Percentiles rank a stretch among this genome's conserved stretches.
Evolutionary conservation across 2,329 filamentous ascomycete genomes (phyloP).

Genomic region (Cadophora sp.): DNA sequence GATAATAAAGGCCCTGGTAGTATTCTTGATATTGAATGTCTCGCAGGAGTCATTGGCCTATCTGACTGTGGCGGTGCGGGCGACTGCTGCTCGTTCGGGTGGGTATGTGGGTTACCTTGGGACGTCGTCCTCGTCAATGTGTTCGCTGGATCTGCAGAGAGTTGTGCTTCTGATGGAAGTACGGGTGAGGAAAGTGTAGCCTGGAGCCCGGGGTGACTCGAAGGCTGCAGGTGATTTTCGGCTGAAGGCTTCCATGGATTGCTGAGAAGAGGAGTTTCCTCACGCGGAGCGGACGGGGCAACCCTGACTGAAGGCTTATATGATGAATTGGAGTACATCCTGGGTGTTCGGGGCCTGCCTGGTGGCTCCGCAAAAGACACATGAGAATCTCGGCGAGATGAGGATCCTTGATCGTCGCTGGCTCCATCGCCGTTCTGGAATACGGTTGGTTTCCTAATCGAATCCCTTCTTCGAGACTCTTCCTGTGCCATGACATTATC

Average conservation of each 20-base stretch:
- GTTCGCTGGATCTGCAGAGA: conserved; percentile 31
- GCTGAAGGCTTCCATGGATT: conserved; percentile 40
- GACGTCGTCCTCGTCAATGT: conserved; percentile 37
- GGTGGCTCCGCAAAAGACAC: conserved; percentile 38
- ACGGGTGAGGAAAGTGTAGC: conserved; percentile 39
- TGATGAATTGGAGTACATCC: conserved; percentile 36
- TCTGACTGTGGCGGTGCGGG: conserved; percentile 47
- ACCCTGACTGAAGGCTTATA: conserved; percentile 31
- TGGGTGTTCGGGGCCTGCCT: conserved; percentile 35
- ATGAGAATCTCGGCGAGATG: conserved; percentile 36
- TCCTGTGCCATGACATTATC: conserved; percentile 29
- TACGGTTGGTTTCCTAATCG: conserved; percentile 24
- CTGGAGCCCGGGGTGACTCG: conserved; percentile 36
- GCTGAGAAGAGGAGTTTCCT: conserved; percentile 37
- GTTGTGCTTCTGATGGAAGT: conserved; percentile 42
- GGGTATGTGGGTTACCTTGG: conserved; percentile 39
- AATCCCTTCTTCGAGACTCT: conserved; percentile 24
- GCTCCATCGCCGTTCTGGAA: conserved; percentile 31
- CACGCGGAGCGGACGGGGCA: conserved; percentile 24
- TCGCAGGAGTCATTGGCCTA: conserved; percentile 48
- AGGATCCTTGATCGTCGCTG: conserved; percentile 26
- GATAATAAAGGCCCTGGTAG: conserved; percentile 64
- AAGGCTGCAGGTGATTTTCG: conserved; percentile 33
- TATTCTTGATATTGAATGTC: conserved; percentile 58
- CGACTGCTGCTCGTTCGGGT: conserved; percentile 41